phyloP scores from a whole-genome alignment of 768 basidiomycete genomes.

The Phlebiopsis gigantea region DNA sequence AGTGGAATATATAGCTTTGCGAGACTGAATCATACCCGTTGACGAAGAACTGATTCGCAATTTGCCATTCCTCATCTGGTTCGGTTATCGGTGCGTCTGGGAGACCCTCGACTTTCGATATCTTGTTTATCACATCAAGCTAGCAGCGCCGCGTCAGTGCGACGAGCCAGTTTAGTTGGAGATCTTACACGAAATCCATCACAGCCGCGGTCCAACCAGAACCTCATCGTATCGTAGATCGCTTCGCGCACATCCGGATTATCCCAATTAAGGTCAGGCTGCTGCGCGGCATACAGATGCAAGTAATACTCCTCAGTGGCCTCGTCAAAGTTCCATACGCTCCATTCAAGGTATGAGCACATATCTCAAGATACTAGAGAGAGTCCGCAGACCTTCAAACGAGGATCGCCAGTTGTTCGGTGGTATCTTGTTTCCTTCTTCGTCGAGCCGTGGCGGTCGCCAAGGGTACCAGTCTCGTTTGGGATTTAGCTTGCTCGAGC shows the following conservation, averaged over 20 bases:
- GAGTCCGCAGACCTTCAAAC: slow-evolving; percentile 59
- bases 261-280: slow-evolving; percentile 79
- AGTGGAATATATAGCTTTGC: neutral
- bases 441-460: slow-evolving; percentile 52
- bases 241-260: slow-evolving; percentile 49
- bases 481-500: slow-evolving; percentile 40
- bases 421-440: slow-evolving; percentile 47
- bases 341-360: neutral
- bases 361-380: neutral
- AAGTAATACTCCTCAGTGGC: slow-evolving; percentile 68
- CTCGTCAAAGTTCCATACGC: slow-evolving; percentile 71
- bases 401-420: slow-evolving; percentile 73
- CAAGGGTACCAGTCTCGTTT: slow-evolving; percentile 79
- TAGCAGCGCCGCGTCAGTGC: too few species aligned
- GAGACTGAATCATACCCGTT: slow-evolving; percentile 42
- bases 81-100: slow-evolving; percentile 61
- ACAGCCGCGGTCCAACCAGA: slow-evolving; percentile 68
- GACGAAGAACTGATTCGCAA: slow-evolving; percentile 45
- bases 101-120: slow-evolving; percentile 57
- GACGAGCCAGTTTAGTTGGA: too few species aligned
- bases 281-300: slow-evolving; percentile 59
- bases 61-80: slow-evolving; percentile 46
- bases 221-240: slow-evolving; percentile 60
- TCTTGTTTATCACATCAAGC: slow-evolving; percentile 71
- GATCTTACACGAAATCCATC: slow-evolving; percentile 76